Base-by-base conservation (phyloP, 495 filamentous ascomycete species). In the Lasiosphaeria ovina region DNA sequence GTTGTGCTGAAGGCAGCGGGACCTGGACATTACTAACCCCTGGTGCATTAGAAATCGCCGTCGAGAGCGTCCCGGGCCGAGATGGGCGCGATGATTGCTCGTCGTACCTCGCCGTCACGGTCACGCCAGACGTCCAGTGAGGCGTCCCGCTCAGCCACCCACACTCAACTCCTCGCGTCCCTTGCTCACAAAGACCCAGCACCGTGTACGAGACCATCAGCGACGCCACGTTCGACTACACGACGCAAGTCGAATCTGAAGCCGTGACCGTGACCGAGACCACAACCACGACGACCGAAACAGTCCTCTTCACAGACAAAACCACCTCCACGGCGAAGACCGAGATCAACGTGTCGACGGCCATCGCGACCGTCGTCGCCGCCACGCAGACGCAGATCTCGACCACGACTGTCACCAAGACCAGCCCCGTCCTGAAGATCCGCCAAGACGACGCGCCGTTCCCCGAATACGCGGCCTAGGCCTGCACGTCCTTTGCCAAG, bases 401-500 rank as follows among this genome's bases (percentile, higher is more conserved):
- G 14, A 50, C 42, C 31, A 12, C 34, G 11, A 60, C 58, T 5
- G 3, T 47, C 52, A 47, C 32, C 51, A 14, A 34, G 34, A 50
- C 54, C 4, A 51, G 50, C 45, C 11, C 48, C 12, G 34, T 6
- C 44, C 34, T 57, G 42, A 38, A 57, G 48, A 35, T 51, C 48
- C 33, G 47, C 48, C 16, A 58, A 35, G 34, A 31, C 8, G 49
- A 56, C 6, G 16, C 48, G 9, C 9, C n/a, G 11, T 35, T 59
- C 35, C 63, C 63, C 8, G 45, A 14, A 8, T 66, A 66, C 17
- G 62, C 62, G 11, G 16, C 45, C 17, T 49, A 31, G 51, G 60
- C 45, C 45, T 66, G 63, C 56, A 44, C 42, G 34, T 59, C 55
- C 6, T 66, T 49, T n/a, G 51, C 38, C n/a, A 62, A 62, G 51